Evolutionary conservation across 2,329 filamentous ascomycete species (phyloP).

Genomic region (Colletotrichum sp.): DNA sequence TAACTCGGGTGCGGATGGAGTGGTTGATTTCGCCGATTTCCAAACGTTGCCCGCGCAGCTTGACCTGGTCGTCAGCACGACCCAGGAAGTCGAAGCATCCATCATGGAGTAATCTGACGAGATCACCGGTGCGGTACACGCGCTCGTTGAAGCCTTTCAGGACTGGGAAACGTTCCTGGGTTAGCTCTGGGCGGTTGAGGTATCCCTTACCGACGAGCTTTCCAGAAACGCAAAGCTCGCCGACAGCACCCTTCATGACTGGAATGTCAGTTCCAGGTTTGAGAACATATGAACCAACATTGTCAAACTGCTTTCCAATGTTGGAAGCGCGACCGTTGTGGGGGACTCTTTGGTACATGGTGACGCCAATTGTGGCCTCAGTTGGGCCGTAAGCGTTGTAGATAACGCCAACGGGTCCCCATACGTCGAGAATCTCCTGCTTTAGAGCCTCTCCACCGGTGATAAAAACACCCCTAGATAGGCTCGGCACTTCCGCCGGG

Average conservation of each 20-base stretch:
- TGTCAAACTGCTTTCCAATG: constrained; percentile 85
- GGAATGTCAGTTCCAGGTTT: constrained; percentile 71
- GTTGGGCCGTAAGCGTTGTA: constrained; percentile 95
- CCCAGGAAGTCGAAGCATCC: constrained; percentile 87
- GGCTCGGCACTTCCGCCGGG: constrained; percentile 79
- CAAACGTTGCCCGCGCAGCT: constrained; percentile 85
- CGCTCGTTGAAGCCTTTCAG: constrained; percentile 62
- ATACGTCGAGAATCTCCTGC: constrained; percentile 85
- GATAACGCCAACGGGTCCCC: constrained; percentile 81
- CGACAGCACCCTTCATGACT: constrained; percentile 78
- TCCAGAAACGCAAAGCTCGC: constrained; percentile 88
- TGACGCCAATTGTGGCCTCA: constrained; percentile 91
- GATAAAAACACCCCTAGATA: constrained; percentile 88
- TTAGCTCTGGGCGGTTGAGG: constrained; percentile 80
- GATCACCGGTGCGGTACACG: constrained; percentile 87
- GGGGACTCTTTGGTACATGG: constrained; percentile 85
- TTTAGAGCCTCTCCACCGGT: constrained; percentile 89
- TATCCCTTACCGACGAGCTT: constrained; percentile 91
- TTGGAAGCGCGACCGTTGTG: constrained; percentile 82
- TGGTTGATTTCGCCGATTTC: constrained; percentile 94
- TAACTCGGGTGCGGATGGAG: constrained; percentile 68
- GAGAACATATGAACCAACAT: constrained; percentile 85
- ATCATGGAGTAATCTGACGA: constrained; percentile 82
- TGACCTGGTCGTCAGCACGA: constrained; percentile 89
- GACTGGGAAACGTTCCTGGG: constrained; percentile 75